Percentiles rank a stretch among this genome's conserved stretches.
phyloP scores from a whole-genome alignment of 148 eudicot genomes.

The Selenicereus undatus region DNA sequence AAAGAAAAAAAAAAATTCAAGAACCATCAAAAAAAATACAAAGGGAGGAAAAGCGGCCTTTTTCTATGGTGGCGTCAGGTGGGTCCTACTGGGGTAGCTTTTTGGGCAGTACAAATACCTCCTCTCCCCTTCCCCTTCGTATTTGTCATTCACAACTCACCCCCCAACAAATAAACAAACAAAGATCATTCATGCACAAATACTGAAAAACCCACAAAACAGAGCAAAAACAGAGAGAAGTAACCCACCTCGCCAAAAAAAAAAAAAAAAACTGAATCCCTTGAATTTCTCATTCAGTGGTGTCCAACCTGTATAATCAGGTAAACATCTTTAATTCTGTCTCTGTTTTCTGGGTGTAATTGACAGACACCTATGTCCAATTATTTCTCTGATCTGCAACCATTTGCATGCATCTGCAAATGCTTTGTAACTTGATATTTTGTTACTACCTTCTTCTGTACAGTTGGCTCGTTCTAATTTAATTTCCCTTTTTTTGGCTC shows the following conservation, averaged over 20 bases:
- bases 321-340: not conserved
- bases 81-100: conserved; percentile 38
- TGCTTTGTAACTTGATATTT: conserved; percentile 41
- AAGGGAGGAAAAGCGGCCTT: conserved; percentile 14
- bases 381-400: conserved; percentile 7
- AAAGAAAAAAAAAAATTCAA: too few species aligned
- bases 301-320: conserved; percentile 16
- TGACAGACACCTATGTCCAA: conserved; percentile 17
- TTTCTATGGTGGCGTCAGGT: conserved; percentile 33
- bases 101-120: conserved; percentile 56
- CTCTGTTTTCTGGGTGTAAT: conserved; percentile 20
- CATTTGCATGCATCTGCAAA: conserved; percentile 32
- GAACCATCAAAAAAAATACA: not conserved
- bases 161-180: too few species aligned
- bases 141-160: conserved; percentile 27
- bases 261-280: conserved; percentile 8
- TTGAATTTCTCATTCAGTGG: not conserved
- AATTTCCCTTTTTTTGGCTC: not conserved
- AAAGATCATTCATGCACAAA: too few species aligned
- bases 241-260: not conserved
- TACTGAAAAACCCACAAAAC: not conserved
- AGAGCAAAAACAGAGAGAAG: not conserved
- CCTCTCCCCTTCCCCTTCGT: conserved; percentile 25
- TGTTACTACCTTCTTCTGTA: conserved; percentile 17
- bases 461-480: conserved; percentile 22